Conservation (phyloP, 352 stramenopile species). For the Globisporangium ultimum region DNA sequence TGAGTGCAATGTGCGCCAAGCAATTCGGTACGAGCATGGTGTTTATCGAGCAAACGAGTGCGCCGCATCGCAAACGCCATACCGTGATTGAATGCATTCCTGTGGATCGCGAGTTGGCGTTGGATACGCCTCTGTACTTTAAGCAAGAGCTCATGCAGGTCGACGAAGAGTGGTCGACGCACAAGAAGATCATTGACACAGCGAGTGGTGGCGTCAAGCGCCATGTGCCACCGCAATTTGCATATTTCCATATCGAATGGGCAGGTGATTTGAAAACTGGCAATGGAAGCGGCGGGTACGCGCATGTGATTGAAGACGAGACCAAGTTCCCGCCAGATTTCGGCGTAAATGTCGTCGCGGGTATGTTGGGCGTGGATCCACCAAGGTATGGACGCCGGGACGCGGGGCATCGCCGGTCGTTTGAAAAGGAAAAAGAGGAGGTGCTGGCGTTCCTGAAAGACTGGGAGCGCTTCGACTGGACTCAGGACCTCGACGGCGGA, state of each 20-base stretch:
- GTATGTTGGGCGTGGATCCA: conserved; percentile 69
- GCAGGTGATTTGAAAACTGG: not conserved
- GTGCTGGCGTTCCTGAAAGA: conserved; percentile 59
- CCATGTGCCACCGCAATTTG: conserved; percentile 70
- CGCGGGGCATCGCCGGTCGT: conserved; percentile 23
- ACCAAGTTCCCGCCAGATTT: conserved; percentile 72
- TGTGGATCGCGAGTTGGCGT: conserved; percentile 50
- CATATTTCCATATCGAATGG: conserved; percentile 88
- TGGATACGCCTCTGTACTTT: conserved; percentile 76
- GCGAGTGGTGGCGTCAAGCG: conserved; percentile 52
- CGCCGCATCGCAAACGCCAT: conserved; percentile 55
- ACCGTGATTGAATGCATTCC: conserved; percentile 82
- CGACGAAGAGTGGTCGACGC: conserved; percentile 74
- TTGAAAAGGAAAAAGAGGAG: conserved; percentile 61
- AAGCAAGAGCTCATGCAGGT: conserved; percentile 81
- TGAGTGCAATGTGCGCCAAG: conserved; percentile 53
- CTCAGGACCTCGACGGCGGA: conserved; percentile 60
- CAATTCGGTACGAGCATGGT: conserved; percentile 58
- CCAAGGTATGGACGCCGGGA: conserved; percentile 57
- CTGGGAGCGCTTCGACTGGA: conserved; percentile 78
- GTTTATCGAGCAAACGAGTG: conserved; percentile 78
- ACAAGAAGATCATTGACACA: conserved; percentile 83
- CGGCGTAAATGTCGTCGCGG: conserved; percentile 71
- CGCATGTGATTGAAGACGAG: conserved; percentile 82
- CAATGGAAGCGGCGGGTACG: conserved; percentile 46